Conservation (phyloP, 2,329 filamentous ascomycete species). For the Periconia sp. region DNA sequence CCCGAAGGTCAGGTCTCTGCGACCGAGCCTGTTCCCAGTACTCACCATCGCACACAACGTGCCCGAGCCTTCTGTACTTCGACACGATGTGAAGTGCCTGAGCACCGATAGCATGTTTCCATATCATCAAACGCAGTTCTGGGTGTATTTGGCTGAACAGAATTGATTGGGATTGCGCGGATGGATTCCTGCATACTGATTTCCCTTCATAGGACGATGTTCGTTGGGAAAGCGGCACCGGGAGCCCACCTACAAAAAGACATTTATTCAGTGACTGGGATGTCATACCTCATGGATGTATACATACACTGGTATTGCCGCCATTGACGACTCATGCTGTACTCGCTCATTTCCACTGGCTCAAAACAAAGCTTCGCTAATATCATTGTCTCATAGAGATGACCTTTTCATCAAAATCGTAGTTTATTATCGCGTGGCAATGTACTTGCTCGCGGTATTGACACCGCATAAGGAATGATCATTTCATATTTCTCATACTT, state of each 20-base stretch:
- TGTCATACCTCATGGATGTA: background rate
- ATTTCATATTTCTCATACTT: too few relatives aligned
- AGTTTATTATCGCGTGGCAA: too few relatives aligned
- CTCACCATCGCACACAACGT: conserved; percentile 5
- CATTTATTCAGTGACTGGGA: background rate
- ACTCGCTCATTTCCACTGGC: background rate
- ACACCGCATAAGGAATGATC: too few relatives aligned
- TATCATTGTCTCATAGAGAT: background rate
- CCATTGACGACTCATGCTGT: background rate
- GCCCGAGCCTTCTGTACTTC: conserved; percentile 9
- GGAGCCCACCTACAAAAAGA: background rate
- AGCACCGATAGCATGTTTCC: conserved; percentile 6
- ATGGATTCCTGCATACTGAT: background rate
- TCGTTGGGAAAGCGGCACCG: background rate
- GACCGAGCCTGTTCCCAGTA: conserved; percentile 8
- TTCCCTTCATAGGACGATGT: background rate
- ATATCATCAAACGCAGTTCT: conserved; percentile 10
- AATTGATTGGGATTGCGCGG: conserved; percentile 1
- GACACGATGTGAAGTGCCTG: conserved; percentile 10
- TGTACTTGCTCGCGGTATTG: too few relatives aligned
- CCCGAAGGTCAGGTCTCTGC: conserved; percentile 6
- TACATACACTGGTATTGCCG: background rate
- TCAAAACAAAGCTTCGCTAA: background rate
- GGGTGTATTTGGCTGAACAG: background rate
- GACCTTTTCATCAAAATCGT: too few relatives aligned